Conservation (phyloP, 306 rosid genomes). For the Corylus americana region DNA sequence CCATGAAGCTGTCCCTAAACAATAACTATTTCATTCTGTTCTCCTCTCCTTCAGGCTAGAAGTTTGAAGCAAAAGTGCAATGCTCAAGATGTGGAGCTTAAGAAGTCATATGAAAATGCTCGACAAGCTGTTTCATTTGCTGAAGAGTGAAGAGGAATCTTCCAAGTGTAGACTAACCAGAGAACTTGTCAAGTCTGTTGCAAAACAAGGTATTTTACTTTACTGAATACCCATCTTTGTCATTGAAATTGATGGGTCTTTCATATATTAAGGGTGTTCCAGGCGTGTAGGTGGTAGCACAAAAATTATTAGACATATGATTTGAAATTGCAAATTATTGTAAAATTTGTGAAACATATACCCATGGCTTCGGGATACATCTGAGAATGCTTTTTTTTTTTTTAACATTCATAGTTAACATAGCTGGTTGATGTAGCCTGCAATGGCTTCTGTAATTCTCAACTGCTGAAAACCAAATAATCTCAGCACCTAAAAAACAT, state of each 20-base stretch:
- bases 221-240: too few species aligned
- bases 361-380: neutral
- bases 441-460: neutral
- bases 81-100: conserved; percentile 62
- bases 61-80: conserved; percentile 56
- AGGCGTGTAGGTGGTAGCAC: neutral
- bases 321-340: neutral
- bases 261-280: neutral
- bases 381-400: neutral
- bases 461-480: neutral
- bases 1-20: neutral
- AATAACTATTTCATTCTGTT: conserved; percentile 18
- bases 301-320: neutral
- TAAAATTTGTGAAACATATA: neutral
- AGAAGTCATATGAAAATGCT: conserved; percentile 48
- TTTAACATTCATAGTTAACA: neutral
- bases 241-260: too few species aligned
- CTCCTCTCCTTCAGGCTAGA: conserved; percentile 50
- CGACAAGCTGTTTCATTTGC: conserved; percentile 48
- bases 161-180: conserved; percentile 53
- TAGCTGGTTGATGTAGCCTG: neutral
- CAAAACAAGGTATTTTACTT: conserved; percentile 63
- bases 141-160: conserved; percentile 56
- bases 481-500: neutral
- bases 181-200: conserved; percentile 54